Percentiles rank a stretch among this genome's conserved stretches.
phyloP scores from a whole-genome alignment of 2,329 filamentous ascomycete species.

The Sclerotinia subarctica region DNA sequence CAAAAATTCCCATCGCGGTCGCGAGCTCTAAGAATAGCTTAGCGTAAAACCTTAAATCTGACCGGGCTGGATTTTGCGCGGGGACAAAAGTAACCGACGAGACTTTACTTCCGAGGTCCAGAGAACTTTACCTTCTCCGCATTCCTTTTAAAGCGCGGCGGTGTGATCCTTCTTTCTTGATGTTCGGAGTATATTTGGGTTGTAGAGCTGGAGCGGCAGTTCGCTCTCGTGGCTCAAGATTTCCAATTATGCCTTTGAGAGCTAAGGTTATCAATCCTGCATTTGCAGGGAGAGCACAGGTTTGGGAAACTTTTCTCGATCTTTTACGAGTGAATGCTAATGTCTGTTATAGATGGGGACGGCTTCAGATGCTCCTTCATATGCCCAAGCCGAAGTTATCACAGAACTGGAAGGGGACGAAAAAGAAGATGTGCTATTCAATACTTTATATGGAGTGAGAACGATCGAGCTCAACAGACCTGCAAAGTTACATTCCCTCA shows the following conservation, averaged over 20 bases:
- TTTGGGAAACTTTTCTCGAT: slow-evolving; percentile 38
- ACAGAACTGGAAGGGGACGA: slow-evolving; percentile 57
- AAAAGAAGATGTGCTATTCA: slow-evolving; percentile 88
- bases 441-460: slow-evolving; percentile 81
- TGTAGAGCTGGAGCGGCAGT: slow-evolving; percentile 53
- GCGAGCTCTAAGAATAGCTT: slow-evolving; percentile 25
- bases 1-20: slow-evolving; percentile 29
- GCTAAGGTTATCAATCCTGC: slow-evolving; percentile 67
- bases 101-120: slow-evolving; percentile 17
- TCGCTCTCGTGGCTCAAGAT: slow-evolving; percentile 42
- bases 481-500: slow-evolving; percentile 85
- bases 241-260: slow-evolving; percentile 71
- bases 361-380: slow-evolving; percentile 17
- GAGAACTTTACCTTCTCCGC: slow-evolving; percentile 24
- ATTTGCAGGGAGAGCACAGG: slow-evolving; percentile 51
- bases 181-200: slow-evolving; percentile 56
- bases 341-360: slow-evolving; percentile 42
- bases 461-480: slow-evolving; percentile 94
- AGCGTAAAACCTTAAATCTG: slow-evolving; percentile 27
- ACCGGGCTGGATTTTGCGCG: slow-evolving; percentile 18
- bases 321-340: slow-evolving; percentile 26
- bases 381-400: slow-evolving; percentile 31
- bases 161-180: slow-evolving; percentile 41
- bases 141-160: slow-evolving; percentile 22
- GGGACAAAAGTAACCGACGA: slow-evolving; percentile 22